These are phyloP conservation scores for Fonsecaea multimorphosa DNA, from an alignment of 2,329 filamentous ascomycete genomes.

Conservation along the genomic window DNA sequence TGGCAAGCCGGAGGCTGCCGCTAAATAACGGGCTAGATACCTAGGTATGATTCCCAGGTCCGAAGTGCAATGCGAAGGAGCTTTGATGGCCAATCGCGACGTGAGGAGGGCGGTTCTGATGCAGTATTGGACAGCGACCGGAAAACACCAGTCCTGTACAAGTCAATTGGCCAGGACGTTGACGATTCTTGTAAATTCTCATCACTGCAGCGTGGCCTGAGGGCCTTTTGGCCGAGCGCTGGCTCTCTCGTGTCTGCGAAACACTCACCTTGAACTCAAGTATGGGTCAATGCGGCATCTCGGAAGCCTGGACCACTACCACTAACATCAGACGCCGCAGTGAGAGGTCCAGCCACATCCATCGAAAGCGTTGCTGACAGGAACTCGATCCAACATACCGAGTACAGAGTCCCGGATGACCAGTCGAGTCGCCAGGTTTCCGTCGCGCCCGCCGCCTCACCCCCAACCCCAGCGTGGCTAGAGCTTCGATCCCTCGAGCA, in stretches of 20 bases:
- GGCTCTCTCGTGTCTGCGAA: background rate
- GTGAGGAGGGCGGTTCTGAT: background rate
- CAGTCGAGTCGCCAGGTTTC: conserved; percentile 13
- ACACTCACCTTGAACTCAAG: background rate
- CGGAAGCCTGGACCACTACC: background rate
- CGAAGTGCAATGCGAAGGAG: background rate
- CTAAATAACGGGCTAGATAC: conserved; percentile 6
- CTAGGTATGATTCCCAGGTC: background rate
- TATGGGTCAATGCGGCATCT: background rate
- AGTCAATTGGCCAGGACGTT: background rate
- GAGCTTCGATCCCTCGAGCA: background rate
- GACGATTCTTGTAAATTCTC: background rate
- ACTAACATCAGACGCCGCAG: background rate
- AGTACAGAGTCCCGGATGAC: background rate
- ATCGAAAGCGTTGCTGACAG: background rate
- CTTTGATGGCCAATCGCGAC: conserved; percentile 4
- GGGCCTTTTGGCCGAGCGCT: background rate
- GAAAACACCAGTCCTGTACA: background rate
- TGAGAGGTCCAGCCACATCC: background rate
- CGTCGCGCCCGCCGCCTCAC: background rate
- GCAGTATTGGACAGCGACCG: conserved; percentile 1
- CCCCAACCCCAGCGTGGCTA: background rate
- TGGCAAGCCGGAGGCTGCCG: background rate
- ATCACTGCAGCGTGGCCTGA: background rate
- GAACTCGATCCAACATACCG: background rate